These are phyloP conservation scores for Dictyostelium discoideum DNA, from an alignment of 78 protist genomes.

Conservation along the genomic window DNA sequence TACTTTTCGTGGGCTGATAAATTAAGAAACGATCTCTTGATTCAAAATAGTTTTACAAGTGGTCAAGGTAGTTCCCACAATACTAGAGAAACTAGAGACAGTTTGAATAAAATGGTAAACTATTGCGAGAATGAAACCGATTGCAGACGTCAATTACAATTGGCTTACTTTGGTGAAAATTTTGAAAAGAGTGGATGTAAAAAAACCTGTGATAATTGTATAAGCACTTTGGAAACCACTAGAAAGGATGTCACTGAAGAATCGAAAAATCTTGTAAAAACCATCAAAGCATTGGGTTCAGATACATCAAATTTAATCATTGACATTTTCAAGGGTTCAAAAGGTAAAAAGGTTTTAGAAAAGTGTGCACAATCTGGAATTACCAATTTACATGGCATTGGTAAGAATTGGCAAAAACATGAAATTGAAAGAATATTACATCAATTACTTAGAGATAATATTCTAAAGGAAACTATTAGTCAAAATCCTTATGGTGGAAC, in stretches of 20 bases:
- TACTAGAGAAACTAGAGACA: slow-evolving; percentile 18
- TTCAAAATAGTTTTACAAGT: background rate
- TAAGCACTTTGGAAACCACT: background rate
- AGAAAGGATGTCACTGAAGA: slow-evolving; percentile 44
- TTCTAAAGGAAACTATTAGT: background rate
- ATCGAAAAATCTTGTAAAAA: background rate
- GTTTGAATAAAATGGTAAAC: slow-evolving; percentile 53
- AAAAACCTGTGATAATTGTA: slow-evolving; percentile 84
- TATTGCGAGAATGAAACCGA: slow-evolving; percentile 87
- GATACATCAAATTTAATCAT: background rate
- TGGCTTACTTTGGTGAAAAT: slow-evolving; percentile 71
- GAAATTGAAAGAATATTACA: slow-evolving; percentile 13
- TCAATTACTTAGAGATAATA: background rate
- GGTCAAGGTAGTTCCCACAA: background rate
- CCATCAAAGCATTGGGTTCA: background rate
- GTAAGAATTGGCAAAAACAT: background rate
- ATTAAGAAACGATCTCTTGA: background rate
- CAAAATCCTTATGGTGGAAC: slow-evolving; percentile 27
- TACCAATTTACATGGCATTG: background rate
- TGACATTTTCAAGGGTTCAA: slow-evolving; percentile 33
- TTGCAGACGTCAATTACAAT: slow-evolving; percentile 78
- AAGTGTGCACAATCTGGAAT: background rate
- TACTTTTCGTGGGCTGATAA: slow-evolving; percentile 84
- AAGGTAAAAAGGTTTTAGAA: background rate
- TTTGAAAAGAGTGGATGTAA: slow-evolving; percentile 58